A percentile compares a stretch with the other conserved stretches of the same genome.
Conservation (phyloP, 2,329 filamentous ascomycete genomes). For the Xenoacremonium recifei region DNA sequence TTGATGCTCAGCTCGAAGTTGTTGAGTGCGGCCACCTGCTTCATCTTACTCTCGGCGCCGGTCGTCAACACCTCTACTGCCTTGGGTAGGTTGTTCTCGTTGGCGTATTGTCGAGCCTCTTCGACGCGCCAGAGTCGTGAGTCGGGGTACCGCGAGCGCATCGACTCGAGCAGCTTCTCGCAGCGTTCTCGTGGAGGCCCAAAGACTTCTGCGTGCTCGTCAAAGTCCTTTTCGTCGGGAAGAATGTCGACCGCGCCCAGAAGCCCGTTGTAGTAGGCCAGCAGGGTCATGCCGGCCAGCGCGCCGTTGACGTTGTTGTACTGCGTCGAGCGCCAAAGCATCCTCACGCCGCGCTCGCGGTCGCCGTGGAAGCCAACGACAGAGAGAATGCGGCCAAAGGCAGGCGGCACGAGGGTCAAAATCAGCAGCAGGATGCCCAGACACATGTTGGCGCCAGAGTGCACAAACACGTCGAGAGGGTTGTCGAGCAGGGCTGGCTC, state of each 20-base stretch:
- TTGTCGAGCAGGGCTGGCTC: conserved; percentile 68
- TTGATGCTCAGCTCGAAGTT: conserved; percentile 82
- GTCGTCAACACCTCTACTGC: conserved; percentile 65
- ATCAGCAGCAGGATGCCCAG: conserved; percentile 84
- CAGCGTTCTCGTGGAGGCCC: conserved; percentile 73
- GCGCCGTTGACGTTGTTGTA: conserved; percentile 92
- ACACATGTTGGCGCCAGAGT: conserved; percentile 85
- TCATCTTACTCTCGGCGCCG: conserved; percentile 68
- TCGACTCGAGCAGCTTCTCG: conserved; percentile 63
- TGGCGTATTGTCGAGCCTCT: conserved; percentile 74
- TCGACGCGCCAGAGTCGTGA: conserved; percentile 86
- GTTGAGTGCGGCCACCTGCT: conserved; percentile 82
- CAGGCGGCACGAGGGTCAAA: conserved; percentile 89
- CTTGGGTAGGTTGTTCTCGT: conserved; percentile 62
- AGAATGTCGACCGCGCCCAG: conserved; percentile 87
- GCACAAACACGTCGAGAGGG: conserved; percentile 81
- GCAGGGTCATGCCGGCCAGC: conserved; percentile 75
- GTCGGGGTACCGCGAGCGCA: conserved; percentile 76
- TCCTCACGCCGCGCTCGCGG: conserved; percentile 73
- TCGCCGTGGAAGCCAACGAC: conserved; percentile 92
- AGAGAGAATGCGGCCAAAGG: conserved; percentile 81
- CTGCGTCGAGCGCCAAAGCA: conserved; percentile 88
- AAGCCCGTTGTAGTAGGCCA: conserved; percentile 86
- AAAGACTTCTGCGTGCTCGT: conserved; percentile 56
- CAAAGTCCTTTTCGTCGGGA: conserved; percentile 55